phyloP scores from a whole-genome alignment of 1,284 basidiomycete species.

The Irpex lacteus region DNA sequence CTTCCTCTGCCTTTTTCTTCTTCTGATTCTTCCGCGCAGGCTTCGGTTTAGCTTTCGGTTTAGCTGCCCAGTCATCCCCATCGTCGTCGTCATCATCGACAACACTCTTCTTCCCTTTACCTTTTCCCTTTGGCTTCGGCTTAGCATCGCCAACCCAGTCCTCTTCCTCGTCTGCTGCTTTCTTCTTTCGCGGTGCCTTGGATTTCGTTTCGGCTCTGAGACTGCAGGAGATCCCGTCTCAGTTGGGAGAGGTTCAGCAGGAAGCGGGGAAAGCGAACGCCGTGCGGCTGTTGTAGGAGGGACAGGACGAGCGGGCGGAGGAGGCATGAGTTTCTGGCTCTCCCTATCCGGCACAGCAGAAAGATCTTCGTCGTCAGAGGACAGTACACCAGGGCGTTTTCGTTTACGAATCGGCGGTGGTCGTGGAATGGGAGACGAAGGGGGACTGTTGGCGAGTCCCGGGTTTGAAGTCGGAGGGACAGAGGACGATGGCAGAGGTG shows the following conservation, averaged over 20 bases:
- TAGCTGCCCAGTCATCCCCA: slow-evolving; percentile 24
- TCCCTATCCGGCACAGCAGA: background rate
- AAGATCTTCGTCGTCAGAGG: slow-evolving; percentile 16
- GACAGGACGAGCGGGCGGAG: background rate
- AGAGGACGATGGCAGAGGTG: slow-evolving; percentile 23
- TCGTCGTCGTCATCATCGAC: slow-evolving; percentile 26
- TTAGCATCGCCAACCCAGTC: background rate
- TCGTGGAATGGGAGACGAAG: slow-evolving; percentile 25
- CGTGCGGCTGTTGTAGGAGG: background rate
- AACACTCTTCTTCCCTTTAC: slow-evolving; percentile 10
- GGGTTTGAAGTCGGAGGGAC: slow-evolving; percentile 8
- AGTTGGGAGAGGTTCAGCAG: background rate
- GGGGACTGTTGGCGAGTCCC: slow-evolving; percentile 17
- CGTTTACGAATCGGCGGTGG: slow-evolving; percentile 21
- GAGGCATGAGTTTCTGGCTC: slow-evolving; percentile 7
- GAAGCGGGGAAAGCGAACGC: background rate
- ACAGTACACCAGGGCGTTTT: slow-evolving; percentile 21
- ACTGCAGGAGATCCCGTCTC: background rate
- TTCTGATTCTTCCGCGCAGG: slow-evolving; percentile 19
- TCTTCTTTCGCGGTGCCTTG: slow-evolving; percentile 6
- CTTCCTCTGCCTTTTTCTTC: background rate
- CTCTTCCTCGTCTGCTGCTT: slow-evolving; percentile 1
- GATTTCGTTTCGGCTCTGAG: slow-evolving; percentile 5
- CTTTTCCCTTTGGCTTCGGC: slow-evolving; percentile 9
- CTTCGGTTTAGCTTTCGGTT: slow-evolving; percentile 20